Evolutionary conservation across 495 filamentous ascomycete genomes (phyloP), one percentile per base, ranked within the genome.

Genomic region (Podospora anserina): DNA sequence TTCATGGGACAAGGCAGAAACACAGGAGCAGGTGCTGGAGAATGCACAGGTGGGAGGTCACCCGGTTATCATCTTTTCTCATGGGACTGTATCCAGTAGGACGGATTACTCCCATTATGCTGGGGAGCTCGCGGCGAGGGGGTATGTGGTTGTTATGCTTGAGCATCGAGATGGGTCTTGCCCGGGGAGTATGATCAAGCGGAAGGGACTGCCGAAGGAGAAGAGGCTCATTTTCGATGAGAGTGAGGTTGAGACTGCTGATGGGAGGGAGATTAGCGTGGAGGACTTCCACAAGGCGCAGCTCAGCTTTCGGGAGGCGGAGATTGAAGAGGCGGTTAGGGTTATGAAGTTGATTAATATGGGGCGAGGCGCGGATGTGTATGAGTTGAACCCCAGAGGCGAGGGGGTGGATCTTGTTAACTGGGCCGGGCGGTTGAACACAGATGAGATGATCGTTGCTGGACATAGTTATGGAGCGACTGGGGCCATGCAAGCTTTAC

Each of bases 391-490:
- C 71, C 66, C 75, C 60, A 65, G 74, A 71, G 67, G 71, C 69
- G 69, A 80, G 76, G 69, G 80, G 63, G 55, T 60, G 67, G 65
- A 73, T 32, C 65, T 80, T 0, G n/a, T 30, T 19, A 64, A 69
- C 39, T 82, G 80, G 80, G 59, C 72, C n/a, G 74, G 70, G 59
- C 71, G 79, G 13, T 70, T 82, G 18, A 77, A 82, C 61, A 74
- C 77, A 5, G 68, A 80, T 39, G 74, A 78, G 15, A 75, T 86
- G 70, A 74, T 84, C 3, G 74, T 86, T 6, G 79, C 74, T 0
- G 85, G 85, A 3, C 85, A 87, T 66, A 84, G 82, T 34, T 86
- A 82, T 71, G 85, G 85, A 44, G 84, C 84, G 0, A 87, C 84
- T 0, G 76, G 79, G 19, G 83, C 85, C 0, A 69, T 86, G 57